Conservation (phyloP, 2,329 filamentous ascomycete genomes). For the Pseudogymnoascus verrucosus region DNA sequence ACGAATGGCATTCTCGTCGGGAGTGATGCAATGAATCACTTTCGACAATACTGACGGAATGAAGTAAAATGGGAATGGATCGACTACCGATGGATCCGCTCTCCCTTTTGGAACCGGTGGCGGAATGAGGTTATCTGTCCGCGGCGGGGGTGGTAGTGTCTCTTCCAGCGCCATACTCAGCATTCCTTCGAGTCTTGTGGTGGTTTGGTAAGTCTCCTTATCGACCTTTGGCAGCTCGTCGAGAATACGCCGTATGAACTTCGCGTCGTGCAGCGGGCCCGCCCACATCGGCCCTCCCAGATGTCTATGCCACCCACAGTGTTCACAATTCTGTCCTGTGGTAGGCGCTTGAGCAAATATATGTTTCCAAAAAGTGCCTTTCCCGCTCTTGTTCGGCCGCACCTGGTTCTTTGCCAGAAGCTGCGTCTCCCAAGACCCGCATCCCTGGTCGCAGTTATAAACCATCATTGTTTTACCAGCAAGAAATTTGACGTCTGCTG, state of each 20-base stretch:
- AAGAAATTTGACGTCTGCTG: constrained; percentile 80
- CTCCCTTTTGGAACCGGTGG: constrained; percentile 20
- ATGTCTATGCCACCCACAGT: constrained; percentile 83
- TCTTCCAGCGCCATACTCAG: constrained; percentile 83
- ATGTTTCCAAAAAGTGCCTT: constrained; percentile 68
- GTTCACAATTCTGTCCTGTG: constrained; percentile 59
- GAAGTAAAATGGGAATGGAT: constrained; percentile 81
- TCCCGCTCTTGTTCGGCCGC: constrained; percentile 61
- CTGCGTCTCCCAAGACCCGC: constrained; percentile 85
- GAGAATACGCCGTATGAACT: constrained; percentile 74
- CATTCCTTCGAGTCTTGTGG: constrained; percentile 81
- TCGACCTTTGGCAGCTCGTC: constrained; percentile 61
- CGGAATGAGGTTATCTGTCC: constrained; percentile 15
- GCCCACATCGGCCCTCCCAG: constrained; percentile 92
- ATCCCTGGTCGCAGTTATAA: constrained; percentile 84
- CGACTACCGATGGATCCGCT: constrained; percentile 54
- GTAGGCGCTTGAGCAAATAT: constrained; percentile 64
- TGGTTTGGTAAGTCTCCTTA: constrained; percentile 67
- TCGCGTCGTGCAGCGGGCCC: constrained; percentile 75
- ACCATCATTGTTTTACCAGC: constrained; percentile 88
- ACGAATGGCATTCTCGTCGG: constrained; percentile 68
- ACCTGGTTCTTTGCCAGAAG: constrained; percentile 63
- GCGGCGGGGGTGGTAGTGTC: constrained; percentile 17
- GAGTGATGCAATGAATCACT: constrained; percentile 69
- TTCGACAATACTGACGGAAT: constrained; percentile 67